phyloP scores from a whole-genome alignment of 352 stramenopile genomes.

The Phytophthora foliorum region DNA sequence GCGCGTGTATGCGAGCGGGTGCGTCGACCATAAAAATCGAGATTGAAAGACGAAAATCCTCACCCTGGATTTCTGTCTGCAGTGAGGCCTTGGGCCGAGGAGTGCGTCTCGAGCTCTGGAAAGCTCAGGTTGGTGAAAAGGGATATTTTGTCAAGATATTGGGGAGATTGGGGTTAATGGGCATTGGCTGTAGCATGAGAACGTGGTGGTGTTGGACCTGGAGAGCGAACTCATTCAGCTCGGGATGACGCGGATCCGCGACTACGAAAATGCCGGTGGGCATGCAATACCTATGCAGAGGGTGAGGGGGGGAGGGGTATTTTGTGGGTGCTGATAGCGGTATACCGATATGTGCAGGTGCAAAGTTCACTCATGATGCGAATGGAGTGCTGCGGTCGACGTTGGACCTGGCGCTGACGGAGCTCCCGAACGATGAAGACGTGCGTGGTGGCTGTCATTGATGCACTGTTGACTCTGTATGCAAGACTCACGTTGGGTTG shows the following conservation, averaged over 20 bases:
- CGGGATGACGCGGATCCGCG: conserved; percentile 82
- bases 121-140: conserved; percentile 68
- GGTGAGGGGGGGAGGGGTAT: no score
- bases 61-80: conserved; percentile 21
- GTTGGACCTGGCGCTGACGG: conserved; percentile 78
- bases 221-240: conserved; percentile 89
- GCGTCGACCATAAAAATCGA: background rate
- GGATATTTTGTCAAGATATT: background rate
- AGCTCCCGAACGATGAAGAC: conserved; percentile 86
- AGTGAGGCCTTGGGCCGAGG: conserved; percentile 83
- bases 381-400: conserved; percentile 75
- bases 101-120: conserved; percentile 88
- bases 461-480: background rate
- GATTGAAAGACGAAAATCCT: background rate
- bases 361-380: conserved; percentile 78
- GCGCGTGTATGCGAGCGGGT: conserved; percentile 81
- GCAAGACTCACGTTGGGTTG: conserved; percentile 2
- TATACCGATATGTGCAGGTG: conserved; percentile 31
- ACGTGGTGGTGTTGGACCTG: conserved; percentile 86
- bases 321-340: conserved; percentile 1
- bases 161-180: background rate
- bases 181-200: conserved; percentile 69
- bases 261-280: conserved; percentile 76
- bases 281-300: background rate
- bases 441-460: conserved; percentile 28